Percentiles rank a stretch among this genome's conserved stretches.
Evolutionary conservation across 2,329 filamentous ascomycete genomes (phyloP).

Genomic region (Cercospora janseana): DNA sequence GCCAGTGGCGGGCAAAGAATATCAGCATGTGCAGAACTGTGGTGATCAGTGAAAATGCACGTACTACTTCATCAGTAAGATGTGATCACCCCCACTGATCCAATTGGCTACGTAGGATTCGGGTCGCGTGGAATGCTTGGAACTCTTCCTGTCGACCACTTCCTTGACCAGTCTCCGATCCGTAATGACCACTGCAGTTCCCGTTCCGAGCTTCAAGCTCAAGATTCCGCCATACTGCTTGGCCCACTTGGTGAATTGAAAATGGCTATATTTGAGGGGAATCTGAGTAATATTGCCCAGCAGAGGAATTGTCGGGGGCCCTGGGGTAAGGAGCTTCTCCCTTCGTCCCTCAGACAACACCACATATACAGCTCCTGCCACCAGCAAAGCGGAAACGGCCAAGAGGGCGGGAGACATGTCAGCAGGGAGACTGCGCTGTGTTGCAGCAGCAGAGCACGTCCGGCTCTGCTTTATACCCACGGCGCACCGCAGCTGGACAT

Average conservation of each 20-base stretch:
- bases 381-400: constrained; percentile 11
- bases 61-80: constrained; percentile 51
- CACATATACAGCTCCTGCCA: constrained; percentile 19
- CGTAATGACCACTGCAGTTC: constrained; percentile 43
- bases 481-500: too few species aligned
- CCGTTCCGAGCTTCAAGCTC: constrained; percentile 41
- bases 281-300: constrained; percentile 46
- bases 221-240: constrained; percentile 34
- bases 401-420: constrained; percentile 8
- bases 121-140: constrained; percentile 43
- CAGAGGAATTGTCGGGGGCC: constrained; percentile 44
- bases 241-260: constrained; percentile 35
- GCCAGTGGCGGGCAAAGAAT: too few species aligned
- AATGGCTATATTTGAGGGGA: constrained; percentile 35
- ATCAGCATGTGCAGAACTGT: too few species aligned
- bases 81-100: constrained; percentile 49
- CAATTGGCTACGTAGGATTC: constrained; percentile 45
- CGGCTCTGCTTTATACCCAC: too few species aligned
- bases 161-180: constrained; percentile 44
- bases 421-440: too few species aligned
- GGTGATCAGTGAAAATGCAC: too few species aligned
- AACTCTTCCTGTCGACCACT: constrained; percentile 48
- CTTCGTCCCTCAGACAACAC: constrained; percentile 23
- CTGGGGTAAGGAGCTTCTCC: constrained; percentile 33
- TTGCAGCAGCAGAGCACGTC: too few species aligned